These are phyloP conservation scores for Westerdykella ornata DNA, from an alignment of 2,329 filamentous ascomycete species.

Conservation along the genomic window DNA sequence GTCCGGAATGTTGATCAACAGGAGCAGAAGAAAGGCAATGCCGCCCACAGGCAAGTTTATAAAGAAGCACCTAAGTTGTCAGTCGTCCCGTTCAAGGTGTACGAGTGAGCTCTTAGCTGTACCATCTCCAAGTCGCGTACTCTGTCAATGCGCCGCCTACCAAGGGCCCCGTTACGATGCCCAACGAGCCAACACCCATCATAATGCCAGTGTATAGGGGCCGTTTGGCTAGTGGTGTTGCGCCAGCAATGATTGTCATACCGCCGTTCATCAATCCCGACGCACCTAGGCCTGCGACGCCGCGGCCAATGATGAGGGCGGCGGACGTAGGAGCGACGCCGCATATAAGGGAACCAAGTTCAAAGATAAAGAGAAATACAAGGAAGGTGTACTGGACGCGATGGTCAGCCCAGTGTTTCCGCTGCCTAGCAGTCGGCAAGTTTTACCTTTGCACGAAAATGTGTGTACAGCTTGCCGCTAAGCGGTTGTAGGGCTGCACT, in stretches of 20 bases:
- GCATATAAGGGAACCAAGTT: constrained; percentile 16
- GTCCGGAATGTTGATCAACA: constrained; percentile 11
- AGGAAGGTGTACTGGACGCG: constrained; percentile 16
- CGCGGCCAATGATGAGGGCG: constrained; percentile 13
- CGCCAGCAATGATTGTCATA: neutral
- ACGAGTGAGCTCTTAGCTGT: constrained; percentile 8
- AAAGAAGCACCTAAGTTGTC: constrained; percentile 25
- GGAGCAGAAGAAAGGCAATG: constrained; percentile 26
- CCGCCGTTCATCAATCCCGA: constrained; percentile 3
- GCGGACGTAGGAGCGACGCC: constrained; percentile 12
- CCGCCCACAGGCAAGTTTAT: constrained; percentile 37
- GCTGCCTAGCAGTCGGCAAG: neutral
- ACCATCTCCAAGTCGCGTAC: constrained; percentile 15
- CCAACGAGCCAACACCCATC: constrained; percentile 18
- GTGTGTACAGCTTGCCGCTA: constrained; percentile 20
- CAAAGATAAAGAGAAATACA: constrained; percentile 10
- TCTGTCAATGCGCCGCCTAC: constrained; percentile 39
- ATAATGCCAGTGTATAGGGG: constrained; percentile 30
- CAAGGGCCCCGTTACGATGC: constrained; percentile 34
- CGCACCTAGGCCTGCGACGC: constrained; percentile 14
- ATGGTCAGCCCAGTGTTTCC: neutral
- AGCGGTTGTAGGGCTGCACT: constrained; percentile 19
- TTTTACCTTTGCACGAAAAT: constrained; percentile 13
- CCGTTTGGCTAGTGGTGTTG: constrained; percentile 28
- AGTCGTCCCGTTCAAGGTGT: no score